A percentile compares a stretch with the other conserved stretches of the same genome.
These are phyloP conservation scores for Dittrichia graveolens DNA, from an alignment of 129 eudicot species.

Conservation along the genomic window DNA sequence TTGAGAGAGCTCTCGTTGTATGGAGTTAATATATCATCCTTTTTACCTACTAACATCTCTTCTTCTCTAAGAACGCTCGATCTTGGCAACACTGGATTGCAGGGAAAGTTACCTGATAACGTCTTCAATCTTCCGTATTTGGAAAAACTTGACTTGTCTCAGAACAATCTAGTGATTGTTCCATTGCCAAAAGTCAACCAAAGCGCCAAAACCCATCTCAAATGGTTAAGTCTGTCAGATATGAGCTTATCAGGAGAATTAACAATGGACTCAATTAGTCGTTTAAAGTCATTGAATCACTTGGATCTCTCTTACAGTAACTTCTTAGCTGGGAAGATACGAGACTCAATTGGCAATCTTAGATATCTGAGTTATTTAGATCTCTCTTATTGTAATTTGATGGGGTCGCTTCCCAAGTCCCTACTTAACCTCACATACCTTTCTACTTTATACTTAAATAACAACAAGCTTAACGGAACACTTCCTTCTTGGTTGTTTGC, in stretches of 20 bases:
- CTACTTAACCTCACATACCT: constrained; percentile 20
- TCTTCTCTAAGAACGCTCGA: too few relatives aligned
- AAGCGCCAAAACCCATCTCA: constrained; percentile 20
- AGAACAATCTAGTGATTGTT: constrained; percentile 2
- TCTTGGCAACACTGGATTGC: too few relatives aligned
- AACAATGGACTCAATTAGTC: constrained; percentile 27
- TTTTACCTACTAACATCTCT: too few relatives aligned
- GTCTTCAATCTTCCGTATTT: too few relatives aligned
- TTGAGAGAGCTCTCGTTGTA: too few relatives aligned
- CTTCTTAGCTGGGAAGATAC: constrained; percentile 27
- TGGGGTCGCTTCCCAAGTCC: constrained; percentile 16
- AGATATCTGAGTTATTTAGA: background rate
- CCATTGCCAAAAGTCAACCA: constrained; percentile 19
- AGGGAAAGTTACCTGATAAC: too few relatives aligned
- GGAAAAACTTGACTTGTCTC: too few relatives aligned
- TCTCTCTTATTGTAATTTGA: constrained; percentile 8
- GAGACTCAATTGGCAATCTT: constrained; percentile 32
- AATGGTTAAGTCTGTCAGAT: background rate
- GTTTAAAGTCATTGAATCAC: constrained; percentile 19
- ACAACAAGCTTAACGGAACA: constrained; percentile 18
- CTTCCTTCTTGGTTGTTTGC: constrained; percentile 26
- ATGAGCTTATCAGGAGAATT: constrained; percentile 26
- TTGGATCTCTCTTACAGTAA: constrained; percentile 16
- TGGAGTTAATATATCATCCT: too few relatives aligned
- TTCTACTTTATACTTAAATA: constrained; percentile 3